Conservation (phyloP, 345 rosid species). For the Brassica carinata region DNA sequence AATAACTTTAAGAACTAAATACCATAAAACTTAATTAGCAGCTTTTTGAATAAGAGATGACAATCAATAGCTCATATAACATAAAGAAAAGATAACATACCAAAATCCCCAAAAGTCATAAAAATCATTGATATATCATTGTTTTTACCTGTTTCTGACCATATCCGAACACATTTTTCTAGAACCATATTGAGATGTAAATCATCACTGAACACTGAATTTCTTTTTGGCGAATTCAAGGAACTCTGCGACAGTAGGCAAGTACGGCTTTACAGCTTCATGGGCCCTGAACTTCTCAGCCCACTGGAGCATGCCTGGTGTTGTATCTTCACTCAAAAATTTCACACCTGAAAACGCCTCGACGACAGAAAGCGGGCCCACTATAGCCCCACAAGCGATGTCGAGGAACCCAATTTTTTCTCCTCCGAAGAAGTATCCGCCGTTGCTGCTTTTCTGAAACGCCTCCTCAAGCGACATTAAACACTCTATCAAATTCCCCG, state of each 20-base stretch:
- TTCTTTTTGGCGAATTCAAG: constrained; percentile 1
- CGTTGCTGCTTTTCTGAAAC: neutral
- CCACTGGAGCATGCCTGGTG: neutral
- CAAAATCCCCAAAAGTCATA: neutral
- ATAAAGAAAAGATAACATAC: neutral
- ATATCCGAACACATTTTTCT: neutral
- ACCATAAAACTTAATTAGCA: neutral
- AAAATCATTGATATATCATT: neutral
- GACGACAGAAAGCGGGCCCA: neutral
- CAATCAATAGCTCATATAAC: neutral
- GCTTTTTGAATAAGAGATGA: neutral
- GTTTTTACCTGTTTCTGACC: neutral
- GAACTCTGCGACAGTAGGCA: neutral
- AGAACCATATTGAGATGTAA: neutral
- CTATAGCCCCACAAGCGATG: neutral
- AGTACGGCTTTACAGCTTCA: neutral
- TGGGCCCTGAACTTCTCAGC: constrained; percentile 1
- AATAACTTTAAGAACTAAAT: neutral
- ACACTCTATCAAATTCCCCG: neutral
- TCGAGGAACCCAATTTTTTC: neutral
- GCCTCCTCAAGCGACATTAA: neutral
- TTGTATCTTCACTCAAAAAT: neutral
- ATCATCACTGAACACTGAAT: neutral
- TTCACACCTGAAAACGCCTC: neutral
- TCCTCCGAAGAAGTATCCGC: neutral